Percentiles rank a stretch among this genome's conserved stretches.
Conservation (phyloP, 1,139 yeast species). For the Suhomyces panamericanus region DNA sequence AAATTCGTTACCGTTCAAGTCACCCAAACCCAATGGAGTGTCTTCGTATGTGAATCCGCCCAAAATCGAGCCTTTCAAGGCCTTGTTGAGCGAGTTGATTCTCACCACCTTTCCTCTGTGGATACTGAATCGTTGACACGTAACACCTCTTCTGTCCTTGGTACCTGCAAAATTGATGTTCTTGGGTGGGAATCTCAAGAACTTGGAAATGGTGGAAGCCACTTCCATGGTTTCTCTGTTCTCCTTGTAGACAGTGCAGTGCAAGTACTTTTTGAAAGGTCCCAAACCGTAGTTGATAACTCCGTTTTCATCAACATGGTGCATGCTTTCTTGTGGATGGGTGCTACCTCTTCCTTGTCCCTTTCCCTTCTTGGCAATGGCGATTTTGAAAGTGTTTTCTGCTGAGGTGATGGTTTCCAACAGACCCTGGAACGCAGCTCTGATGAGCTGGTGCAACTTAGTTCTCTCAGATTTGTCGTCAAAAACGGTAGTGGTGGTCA, state of each 20-base stretch:
- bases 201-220: slow-evolving; percentile 69
- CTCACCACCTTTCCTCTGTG: slow-evolving; percentile 75
- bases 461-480: slow-evolving; percentile 74
- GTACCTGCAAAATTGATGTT: slow-evolving; percentile 87
- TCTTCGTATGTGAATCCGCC: slow-evolving; percentile 78
- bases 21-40: slow-evolving; percentile 70
- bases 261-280: slow-evolving; percentile 64
- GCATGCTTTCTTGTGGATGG: slow-evolving; percentile 45
- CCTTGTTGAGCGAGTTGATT: slow-evolving; percentile 71
- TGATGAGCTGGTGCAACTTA: slow-evolving; percentile 68
- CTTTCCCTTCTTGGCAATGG: slow-evolving; percentile 41
- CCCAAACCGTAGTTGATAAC: slow-evolving; percentile 63
- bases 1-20: slow-evolving; percentile 84
- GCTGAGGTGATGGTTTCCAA: slow-evolving; percentile 79
- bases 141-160: slow-evolving; percentile 93
- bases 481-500: slow-evolving; percentile 59
- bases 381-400: slow-evolving; percentile 62
- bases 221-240: slow-evolving; percentile 98
- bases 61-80: slow-evolving; percentile 67
- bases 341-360: slow-evolving; percentile 12
- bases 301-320: slow-evolving; percentile 51
- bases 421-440: slow-evolving; percentile 71
- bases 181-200: slow-evolving; percentile 71
- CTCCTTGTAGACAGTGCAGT: slow-evolving; percentile 84
- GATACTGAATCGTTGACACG: slow-evolving; percentile 80